Base-by-base conservation (phyloP, 805 yeast genomes). In the Cyberlindnera xylosilytica region DNA sequence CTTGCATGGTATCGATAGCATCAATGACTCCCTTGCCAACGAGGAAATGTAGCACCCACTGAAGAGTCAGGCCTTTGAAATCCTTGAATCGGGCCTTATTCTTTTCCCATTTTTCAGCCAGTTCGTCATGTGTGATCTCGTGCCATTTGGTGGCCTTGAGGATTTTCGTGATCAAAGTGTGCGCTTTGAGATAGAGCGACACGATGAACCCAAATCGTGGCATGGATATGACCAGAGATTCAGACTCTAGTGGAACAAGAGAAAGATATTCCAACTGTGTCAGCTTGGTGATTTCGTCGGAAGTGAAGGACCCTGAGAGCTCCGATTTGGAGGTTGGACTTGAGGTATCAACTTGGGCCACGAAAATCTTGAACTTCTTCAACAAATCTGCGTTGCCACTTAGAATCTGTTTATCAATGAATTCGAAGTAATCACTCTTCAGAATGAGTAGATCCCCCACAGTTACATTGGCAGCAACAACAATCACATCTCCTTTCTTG, bases 21-120 rank as follows among this genome's bases (percentile, higher is more conserved):
- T 78, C 83, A 3, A 73, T 56, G 1, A 67, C 52, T 0, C 83
- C 84, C 19, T 69, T 60, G 0, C 83, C 84, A 39, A 70, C 61
- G 38, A 77, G 66, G 40, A 71, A 72, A 15, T 79, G 76, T 12
- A 78, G 49, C 2, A 69, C 54, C 79, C 81, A 79, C 24, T 64
- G 51, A 31, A 77, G 52, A 45, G 71, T 73, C 31, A 72, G 56
- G 1, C 82, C 83, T 41, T 73, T 71, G 44, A 72, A 73, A 13
- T 77, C 78, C 36, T 66, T 64, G 47, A 70, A 65, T 39, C 69
- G 69, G 19, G 66, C 61, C 32, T 64, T 65, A 58, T 73, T 66
- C 26, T 62, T 64, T 43, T 68, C 72, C 75, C 79, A 78, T 46
- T 65, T 74, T 17, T 62, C 63, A 17, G 60, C 54, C 4, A 79